These are phyloP conservation scores for Schizosaccharomyces osmophilus DNA, from an alignment of 805 yeast genomes.

Conservation along the genomic window DNA sequence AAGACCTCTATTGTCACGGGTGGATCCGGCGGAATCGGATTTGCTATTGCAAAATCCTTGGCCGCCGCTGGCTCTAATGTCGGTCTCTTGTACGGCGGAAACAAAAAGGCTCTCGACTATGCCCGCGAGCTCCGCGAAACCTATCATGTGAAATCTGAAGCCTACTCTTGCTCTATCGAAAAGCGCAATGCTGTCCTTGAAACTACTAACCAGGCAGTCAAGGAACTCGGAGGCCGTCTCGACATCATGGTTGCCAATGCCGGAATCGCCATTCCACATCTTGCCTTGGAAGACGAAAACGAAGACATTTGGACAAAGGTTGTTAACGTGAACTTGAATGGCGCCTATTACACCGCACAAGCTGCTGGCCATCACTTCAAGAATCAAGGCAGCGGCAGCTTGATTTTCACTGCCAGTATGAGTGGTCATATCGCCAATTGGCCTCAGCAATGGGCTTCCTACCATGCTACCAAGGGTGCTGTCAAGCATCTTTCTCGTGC, in stretches of 20 bases:
- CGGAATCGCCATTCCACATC: constrained; percentile 13
- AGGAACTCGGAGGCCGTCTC: constrained; percentile 17
- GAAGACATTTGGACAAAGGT: constrained; percentile 41
- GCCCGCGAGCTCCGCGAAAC: constrained; percentile 28
- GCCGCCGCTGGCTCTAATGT: constrained; percentile 24
- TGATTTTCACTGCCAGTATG: constrained; percentile 46
- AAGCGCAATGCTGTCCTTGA: background rate
- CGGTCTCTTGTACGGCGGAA: constrained; percentile 10
- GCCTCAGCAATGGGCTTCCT: constrained; percentile 49
- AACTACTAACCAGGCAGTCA: constrained; percentile 12
- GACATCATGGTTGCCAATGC: constrained; percentile 24
- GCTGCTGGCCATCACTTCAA: constrained; percentile 49
- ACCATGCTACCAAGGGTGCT: constrained; percentile 52
- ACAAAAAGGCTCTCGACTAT: constrained; percentile 25
- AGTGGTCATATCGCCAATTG: constrained; percentile 47
- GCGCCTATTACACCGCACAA: constrained; percentile 56
- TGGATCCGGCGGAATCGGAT: constrained; percentile 30
- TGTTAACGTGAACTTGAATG: constrained; percentile 51
- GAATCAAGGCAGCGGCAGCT: constrained; percentile 22
- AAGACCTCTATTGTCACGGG: constrained; percentile 25
- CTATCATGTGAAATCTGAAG: constrained; percentile 33
- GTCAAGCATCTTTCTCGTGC: constrained; percentile 42
- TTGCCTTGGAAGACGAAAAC: constrained; percentile 9
- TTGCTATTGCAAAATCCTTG: constrained; percentile 23
- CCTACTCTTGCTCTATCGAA: constrained; percentile 41